Evolutionary conservation across 441 rosid species (phyloP).

Genomic region (Gossypium lobatum): DNA sequence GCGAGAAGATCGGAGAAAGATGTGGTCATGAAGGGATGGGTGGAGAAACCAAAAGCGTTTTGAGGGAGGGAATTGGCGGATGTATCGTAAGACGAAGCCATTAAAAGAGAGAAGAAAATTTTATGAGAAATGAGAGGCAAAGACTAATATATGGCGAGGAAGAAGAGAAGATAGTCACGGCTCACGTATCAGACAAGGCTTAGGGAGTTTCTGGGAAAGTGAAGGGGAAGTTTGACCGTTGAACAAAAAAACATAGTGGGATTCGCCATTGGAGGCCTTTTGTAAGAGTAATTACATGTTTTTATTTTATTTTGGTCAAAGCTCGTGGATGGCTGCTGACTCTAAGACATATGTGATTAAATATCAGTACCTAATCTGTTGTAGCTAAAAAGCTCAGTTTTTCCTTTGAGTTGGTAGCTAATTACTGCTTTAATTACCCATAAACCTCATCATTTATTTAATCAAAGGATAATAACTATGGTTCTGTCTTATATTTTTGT

Average conservation of each 20-base stretch:
- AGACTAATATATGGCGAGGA: background rate
- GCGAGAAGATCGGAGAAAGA: slow-evolving; percentile 54
- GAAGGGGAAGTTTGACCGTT: slow-evolving; percentile 26
- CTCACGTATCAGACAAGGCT: slow-evolving; percentile 37
- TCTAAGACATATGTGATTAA: background rate
- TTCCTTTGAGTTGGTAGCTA: no score
- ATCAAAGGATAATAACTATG: no score
- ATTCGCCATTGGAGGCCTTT: no score
- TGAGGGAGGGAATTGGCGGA: slow-evolving; percentile 26
- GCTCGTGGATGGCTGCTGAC: slow-evolving; percentile 39
- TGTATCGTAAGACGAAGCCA: slow-evolving; percentile 39
- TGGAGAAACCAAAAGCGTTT: slow-evolving; percentile 28
- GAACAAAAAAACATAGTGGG: slow-evolving; percentile 16
- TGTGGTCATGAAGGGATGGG: slow-evolving; percentile 34
- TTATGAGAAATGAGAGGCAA: slow-evolving; percentile 10
- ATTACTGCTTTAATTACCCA: no score
- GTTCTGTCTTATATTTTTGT: no score
- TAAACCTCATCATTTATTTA: no score
- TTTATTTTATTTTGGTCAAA: slow-evolving; percentile 31
- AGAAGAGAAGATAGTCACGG: slow-evolving; percentile 23
- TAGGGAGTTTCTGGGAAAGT: slow-evolving; percentile 34
- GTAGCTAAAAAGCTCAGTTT: no score
- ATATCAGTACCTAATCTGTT: no score
- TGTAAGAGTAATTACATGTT: background rate
- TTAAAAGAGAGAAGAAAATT: slow-evolving; percentile 3